Percentiles rank a stretch among this genome's conserved stretches.
These are phyloP conservation scores for Auxenochlorella pyrenoidosa DNA, from an alignment of 139 green algal genomes.

Conservation along the genomic window DNA sequence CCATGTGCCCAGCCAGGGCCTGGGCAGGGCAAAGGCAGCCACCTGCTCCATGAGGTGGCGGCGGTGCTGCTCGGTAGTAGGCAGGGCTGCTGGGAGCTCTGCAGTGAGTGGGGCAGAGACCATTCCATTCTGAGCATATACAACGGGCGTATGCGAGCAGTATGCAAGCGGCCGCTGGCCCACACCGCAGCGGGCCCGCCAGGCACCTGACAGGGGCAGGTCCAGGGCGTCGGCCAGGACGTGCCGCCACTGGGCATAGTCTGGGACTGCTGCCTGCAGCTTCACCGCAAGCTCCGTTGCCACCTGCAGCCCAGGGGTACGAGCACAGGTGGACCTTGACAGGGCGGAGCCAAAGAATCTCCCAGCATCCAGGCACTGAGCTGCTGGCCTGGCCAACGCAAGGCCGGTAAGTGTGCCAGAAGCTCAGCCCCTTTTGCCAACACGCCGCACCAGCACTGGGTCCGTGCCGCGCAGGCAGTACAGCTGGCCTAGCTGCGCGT, in stretches of 20 bases:
- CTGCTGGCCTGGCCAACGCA: neutral
- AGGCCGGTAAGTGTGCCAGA: neutral
- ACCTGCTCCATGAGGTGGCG: neutral
- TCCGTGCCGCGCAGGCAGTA: constrained; percentile 33
- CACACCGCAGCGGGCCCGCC: no score
- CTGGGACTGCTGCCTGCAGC: constrained; percentile 11
- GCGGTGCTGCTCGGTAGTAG: neutral
- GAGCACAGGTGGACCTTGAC: no score
- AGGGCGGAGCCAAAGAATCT: no score
- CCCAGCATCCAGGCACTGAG: neutral
- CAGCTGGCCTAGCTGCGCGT: constrained; percentile 35
- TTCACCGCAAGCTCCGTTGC: constrained; percentile 41
- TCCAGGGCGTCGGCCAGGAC: constrained; percentile 45
- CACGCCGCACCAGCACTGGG: constrained; percentile 13
- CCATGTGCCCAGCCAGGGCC: no score
- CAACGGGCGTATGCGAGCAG: neutral
- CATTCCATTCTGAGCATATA: neutral
- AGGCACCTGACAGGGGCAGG: constrained; percentile 36
- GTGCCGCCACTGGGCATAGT: constrained; percentile 29
- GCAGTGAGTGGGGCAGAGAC: neutral
- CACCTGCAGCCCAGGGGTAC: neutral
- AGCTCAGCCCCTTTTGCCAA: neutral
- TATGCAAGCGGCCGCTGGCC: neutral
- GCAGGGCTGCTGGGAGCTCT: constrained; percentile 5
- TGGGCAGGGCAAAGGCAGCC: no score